Percentiles rank a stretch among this genome's conserved stretches.
These are phyloP conservation scores for Suhomyces bolitotheri DNA, from an alignment of 1,139 yeast genomes.

Conservation along the genomic window DNA sequence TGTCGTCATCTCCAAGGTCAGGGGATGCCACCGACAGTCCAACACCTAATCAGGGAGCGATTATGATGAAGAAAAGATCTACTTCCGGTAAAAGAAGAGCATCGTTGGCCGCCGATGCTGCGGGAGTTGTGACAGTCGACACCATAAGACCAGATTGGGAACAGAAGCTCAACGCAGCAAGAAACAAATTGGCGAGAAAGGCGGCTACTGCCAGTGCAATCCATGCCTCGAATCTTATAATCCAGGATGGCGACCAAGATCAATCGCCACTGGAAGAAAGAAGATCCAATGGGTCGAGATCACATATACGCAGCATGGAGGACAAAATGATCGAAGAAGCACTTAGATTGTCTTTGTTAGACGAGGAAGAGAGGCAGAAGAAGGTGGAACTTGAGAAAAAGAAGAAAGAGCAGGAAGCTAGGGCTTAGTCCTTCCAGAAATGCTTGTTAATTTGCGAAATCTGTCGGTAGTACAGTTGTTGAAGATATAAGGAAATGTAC, in stretches of 20 bases:
- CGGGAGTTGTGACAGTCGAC: slow-evolving; percentile 75
- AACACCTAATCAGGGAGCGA: slow-evolving; percentile 1
- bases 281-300: slow-evolving; percentile 11
- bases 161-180: slow-evolving; percentile 64
- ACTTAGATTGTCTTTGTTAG: slow-evolving; percentile 67
- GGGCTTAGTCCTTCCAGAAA: no score
- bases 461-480: no score
- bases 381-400: slow-evolving; percentile 21
- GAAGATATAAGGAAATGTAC: no score
- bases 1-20: slow-evolving; percentile 17
- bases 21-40: slow-evolving; percentile 1
- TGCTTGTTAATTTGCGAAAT: no score
- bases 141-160: slow-evolving; percentile 93
- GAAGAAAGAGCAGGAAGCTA: slow-evolving; percentile 4
- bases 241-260: slow-evolving; percentile 29
- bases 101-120: slow-evolving; percentile 61
- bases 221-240: slow-evolving; percentile 73
- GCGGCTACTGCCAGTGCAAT: slow-evolving; percentile 94
- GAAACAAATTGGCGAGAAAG: slow-evolving; percentile 75
- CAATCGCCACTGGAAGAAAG: slow-evolving; percentile 10
- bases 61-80: slow-evolving; percentile 3
- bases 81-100: slow-evolving; percentile 27
- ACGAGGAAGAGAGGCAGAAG: slow-evolving; percentile 58
- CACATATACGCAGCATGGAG: slow-evolving; percentile 46
- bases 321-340: slow-evolving; percentile 86